A percentile compares a stretch with the other conserved stretches of the same genome.
These are phyloP conservation scores for Entamoeba moshkovskii DNA, from an alignment of 208 protist species.

Conservation along the genomic window DNA sequence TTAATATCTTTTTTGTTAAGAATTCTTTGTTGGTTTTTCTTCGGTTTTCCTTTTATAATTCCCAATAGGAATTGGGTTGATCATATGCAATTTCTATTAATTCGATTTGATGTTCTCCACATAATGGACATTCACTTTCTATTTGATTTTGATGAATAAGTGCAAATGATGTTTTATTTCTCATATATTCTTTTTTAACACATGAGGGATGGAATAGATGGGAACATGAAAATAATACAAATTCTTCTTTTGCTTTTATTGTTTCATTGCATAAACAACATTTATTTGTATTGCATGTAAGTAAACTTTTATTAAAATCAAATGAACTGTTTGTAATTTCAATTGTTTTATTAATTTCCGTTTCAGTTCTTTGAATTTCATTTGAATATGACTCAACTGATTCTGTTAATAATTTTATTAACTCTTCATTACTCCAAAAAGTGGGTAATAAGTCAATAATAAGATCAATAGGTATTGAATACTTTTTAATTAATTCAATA, in stretches of 20 bases:
- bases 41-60: too few species aligned
- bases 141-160: neutral
- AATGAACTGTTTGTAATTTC: neutral
- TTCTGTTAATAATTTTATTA: neutral
- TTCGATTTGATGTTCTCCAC: neutral
- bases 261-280: too few species aligned
- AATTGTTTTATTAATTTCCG: neutral
- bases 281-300: too few species aligned
- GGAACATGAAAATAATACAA: neutral
- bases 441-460: neutral
- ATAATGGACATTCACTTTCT: neutral
- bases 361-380: neutral
- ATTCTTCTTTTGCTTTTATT: neutral
- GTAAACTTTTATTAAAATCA: neutral
- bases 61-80: neutral
- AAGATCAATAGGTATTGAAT: neutral
- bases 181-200: neutral
- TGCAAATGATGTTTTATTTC: neutral
- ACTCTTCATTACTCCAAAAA: neutral
- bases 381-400: neutral
- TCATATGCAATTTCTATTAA: neutral
- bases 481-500: neutral
- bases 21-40: too few species aligned
- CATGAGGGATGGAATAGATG: neutral
- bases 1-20: too few species aligned